Percentiles rank a stretch among this genome's conserved stretches.
These are phyloP conservation scores for Suaeda aralocaspica DNA, from an alignment of 148 eudicot species.

Conservation along the genomic window DNA sequence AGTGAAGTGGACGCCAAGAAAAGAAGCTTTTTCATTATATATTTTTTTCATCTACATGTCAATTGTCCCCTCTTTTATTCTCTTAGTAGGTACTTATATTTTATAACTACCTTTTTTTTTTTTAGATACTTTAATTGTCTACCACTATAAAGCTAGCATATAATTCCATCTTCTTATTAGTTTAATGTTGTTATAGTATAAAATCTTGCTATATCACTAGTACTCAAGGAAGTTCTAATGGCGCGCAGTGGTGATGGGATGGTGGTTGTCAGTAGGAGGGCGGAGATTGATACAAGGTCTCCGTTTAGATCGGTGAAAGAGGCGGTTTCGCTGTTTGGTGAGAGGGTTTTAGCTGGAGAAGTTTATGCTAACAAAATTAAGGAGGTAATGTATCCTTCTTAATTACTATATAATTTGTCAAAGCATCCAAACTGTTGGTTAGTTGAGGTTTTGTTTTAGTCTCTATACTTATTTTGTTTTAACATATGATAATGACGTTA, in stretches of 20 bases:
- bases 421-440: too few species aligned
- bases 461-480: too few species aligned
- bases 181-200: not conserved
- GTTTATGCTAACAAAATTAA: conserved; percentile 45
- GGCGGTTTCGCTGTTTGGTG: conserved; percentile 73
- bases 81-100: not conserved
- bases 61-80: too few species aligned
- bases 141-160: not conserved
- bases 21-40: conserved; percentile 45
- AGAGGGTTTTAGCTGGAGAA: conserved; percentile 59
- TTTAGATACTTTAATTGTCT: not conserved
- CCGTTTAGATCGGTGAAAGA: conserved; percentile 72
- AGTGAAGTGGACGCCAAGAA: conserved; percentile 89
- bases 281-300: conserved; percentile 67
- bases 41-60: not conserved
- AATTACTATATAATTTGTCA: too few species aligned
- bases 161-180: not conserved
- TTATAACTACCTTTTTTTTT: not conserved
- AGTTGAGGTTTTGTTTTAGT: too few species aligned
- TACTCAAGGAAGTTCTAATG: not conserved
- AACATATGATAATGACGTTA: too few species aligned
- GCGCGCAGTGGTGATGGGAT: conserved; percentile 20
- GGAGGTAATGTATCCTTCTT: too few species aligned
- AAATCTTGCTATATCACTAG: not conserved
- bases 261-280: conserved; percentile 31